Evolutionary conservation across 768 basidiomycete genomes (phyloP).

Genomic region (Galerina marginata): DNA sequence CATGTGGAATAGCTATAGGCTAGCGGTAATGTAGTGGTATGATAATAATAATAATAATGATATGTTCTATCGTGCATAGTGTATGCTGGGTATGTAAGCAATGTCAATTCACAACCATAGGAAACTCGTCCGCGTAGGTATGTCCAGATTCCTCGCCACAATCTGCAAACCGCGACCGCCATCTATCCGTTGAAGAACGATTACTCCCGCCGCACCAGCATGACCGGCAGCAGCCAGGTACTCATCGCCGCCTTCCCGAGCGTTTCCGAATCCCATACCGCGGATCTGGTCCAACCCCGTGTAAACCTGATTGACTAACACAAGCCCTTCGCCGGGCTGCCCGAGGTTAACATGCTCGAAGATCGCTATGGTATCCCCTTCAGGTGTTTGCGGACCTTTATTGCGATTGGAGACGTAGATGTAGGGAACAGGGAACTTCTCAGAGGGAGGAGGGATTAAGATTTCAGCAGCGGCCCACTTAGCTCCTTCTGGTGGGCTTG

Average conservation of each 20-base stretch:
- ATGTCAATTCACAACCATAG: conserved; percentile 42
- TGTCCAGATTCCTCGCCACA: conserved; percentile 56
- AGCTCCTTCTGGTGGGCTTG: conserved; percentile 31
- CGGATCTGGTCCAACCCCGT: conserved; percentile 68
- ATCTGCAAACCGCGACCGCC: conserved; percentile 57
- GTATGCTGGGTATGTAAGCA: too few relatives aligned
- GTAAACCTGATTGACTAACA: conserved; percentile 56
- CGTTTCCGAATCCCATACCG: conserved; percentile 65
- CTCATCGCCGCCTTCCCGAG: conserved; percentile 49
- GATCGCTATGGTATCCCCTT: conserved; percentile 68
- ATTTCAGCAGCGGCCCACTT: conserved; percentile 66
- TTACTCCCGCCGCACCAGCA: conserved; percentile 58
- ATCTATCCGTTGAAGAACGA: conserved; percentile 58
- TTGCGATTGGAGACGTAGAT: conserved; percentile 77
- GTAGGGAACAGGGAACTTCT: conserved; percentile 52
- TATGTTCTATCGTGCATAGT: too few relatives aligned
- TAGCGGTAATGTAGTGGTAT: too few relatives aligned
- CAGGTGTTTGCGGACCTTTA: conserved; percentile 48
- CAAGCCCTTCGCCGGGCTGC: conserved; percentile 35
- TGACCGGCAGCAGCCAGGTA: conserved; percentile 58
- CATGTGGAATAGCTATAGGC: too few relatives aligned
- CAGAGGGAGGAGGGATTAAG: conserved; percentile 56
- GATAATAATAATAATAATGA: too few relatives aligned
- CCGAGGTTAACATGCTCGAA: conserved; percentile 51
- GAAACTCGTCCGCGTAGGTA: conserved; percentile 58